These are phyloP conservation scores for Actinidia arguta DNA, from an alignment of 179 eudicot species.

Conservation along the genomic window DNA sequence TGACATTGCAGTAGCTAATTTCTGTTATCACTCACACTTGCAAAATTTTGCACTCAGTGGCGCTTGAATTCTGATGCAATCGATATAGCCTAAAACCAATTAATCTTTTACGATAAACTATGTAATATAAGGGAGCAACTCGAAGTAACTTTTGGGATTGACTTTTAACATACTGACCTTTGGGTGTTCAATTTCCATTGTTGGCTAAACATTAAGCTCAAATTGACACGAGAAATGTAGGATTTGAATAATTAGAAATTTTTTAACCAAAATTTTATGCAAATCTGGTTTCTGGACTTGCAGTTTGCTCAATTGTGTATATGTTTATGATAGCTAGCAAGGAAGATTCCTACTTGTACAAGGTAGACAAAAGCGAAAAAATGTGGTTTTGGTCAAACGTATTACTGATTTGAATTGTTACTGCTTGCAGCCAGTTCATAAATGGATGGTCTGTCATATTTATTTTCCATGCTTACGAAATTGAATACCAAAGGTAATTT, in stretches of 20 bases:
- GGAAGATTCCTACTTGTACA: background rate
- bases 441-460: slow-evolving; percentile 97
- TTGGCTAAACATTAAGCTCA: background rate
- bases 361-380: background rate
- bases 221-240: background rate
- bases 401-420: slow-evolving; percentile 5
- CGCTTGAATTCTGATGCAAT: background rate
- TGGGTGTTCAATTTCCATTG: background rate
- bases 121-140: background rate
- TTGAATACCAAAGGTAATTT: slow-evolving; percentile 87
- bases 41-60: background rate
- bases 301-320: background rate
- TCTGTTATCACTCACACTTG: background rate
- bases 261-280: background rate
- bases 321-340: background rate
- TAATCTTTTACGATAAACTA: background rate
- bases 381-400: slow-evolving; percentile 16
- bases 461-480: slow-evolving; percentile 93
- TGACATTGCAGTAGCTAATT: background rate
- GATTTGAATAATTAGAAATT: background rate
- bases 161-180: background rate
- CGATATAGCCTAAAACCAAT: background rate
- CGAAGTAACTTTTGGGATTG: background rate
- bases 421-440: slow-evolving; percentile 88
- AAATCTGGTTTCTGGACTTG: background rate